Base-by-base conservation (phyloP, 805 yeast species). In the Saturnispora halmiae region DNA sequence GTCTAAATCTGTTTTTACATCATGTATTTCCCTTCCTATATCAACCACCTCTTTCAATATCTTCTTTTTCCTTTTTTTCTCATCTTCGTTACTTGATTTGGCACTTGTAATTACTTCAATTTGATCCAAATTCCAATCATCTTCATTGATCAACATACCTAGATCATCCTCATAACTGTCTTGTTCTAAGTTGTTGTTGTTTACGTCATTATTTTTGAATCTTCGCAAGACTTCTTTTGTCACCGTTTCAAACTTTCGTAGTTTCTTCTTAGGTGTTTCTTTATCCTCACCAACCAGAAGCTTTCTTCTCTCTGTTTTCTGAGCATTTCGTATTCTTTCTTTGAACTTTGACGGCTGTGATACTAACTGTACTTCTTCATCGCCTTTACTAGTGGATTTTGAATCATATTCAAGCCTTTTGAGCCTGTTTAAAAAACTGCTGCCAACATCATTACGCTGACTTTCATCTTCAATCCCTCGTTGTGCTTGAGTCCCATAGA, bases 121-220 rank as follows among this genome's bases (percentile, higher is more conserved):
- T 14, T 36, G 10, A 18, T 36, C 22, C 13, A 6, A 29, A 15
- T 31, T 24, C 49, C 49, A 46, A 21, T 46, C 46, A 4, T 42
- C 39, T 8, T 33, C n/a, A 28, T 27, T 28, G 22, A 31, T 28
- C 24, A 32, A 32, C n/a, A 26, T 19, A 10, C 27, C 32, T 9
- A 32, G 25, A 16, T 31, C 31, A 19, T 32, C 44, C 11, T 19
- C 35, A 34, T n/a, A n/a, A 22, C n/a, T 11, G 15, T 16, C 25
- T 10, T 30, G 15, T 20, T n/a, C 19, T 14, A n/a, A 26, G 19
- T 28, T 18, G 18, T 30, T 34, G 11, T 18, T 31, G 28, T 14
- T 19, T 4, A 11, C 30, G 7, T 26, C 19, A 14, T 13, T 13
- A 13, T 18, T 18, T 25, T 40, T 40, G 18, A 28, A 40, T 14